phyloP scores from a whole-genome alignment of 2,329 filamentous ascomycete species.

The Ceratocystis cacaofunesta region DNA sequence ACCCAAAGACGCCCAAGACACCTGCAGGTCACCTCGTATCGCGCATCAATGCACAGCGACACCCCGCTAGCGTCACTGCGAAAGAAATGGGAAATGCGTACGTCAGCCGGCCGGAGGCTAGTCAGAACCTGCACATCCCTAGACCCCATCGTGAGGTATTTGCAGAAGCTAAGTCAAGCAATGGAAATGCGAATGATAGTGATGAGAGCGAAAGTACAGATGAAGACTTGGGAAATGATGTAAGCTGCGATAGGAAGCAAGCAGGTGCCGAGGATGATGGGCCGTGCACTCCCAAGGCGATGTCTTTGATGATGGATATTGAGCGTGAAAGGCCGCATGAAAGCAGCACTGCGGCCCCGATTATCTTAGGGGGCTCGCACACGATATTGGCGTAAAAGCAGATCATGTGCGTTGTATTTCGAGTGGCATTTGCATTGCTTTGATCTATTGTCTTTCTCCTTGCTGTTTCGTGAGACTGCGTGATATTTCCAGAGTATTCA shows the following conservation, averaged over 20 bases:
- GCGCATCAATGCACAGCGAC: background rate
- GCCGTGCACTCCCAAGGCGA: conserved; percentile 23
- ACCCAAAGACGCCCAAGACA: conserved; percentile 16
- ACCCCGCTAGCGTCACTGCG: background rate
- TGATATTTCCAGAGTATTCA: background rate
- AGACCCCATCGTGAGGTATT: background rate
- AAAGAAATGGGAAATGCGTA: background rate
- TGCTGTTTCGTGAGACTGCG: background rate
- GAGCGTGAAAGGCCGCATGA: conserved; percentile 4
- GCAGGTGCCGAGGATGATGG: conserved; percentile 13
- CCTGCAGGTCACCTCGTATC: conserved; percentile 9
- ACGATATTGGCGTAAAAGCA: conserved; percentile 2
- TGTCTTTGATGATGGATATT: conserved; percentile 18
- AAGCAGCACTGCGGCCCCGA: background rate
- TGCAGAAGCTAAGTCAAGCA: background rate
- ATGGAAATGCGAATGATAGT: background rate
- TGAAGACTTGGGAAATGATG: background rate
- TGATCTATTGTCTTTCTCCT: background rate
- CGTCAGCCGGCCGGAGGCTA: background rate
- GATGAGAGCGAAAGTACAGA: background rate
- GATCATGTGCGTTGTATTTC: background rate
- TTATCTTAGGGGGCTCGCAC: conserved; percentile 13
- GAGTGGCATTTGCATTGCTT: background rate
- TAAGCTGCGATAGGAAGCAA: background rate
- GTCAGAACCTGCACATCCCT: background rate